Evolutionary conservation across 2,329 filamentous ascomycete genomes (phyloP).

Genomic region (Aspergillus pseudonomiae): DNA sequence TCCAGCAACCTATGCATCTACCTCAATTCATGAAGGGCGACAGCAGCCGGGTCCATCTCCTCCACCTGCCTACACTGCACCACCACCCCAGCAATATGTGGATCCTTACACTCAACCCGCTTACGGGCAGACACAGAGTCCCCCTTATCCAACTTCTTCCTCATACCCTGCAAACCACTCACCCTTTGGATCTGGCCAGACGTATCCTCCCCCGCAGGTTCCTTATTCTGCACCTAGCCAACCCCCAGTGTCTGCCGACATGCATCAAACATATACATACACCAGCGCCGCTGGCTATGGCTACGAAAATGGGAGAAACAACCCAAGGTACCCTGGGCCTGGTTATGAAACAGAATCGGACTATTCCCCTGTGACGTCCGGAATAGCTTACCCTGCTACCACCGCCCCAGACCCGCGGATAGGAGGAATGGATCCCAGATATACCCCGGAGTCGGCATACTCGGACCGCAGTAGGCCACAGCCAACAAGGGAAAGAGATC

Average conservation of each 20-base stretch:
- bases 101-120: slow-evolving; percentile 39
- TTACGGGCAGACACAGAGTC: slow-evolving; percentile 37
- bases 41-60: slow-evolving; percentile 42
- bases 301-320: slow-evolving; percentile 42
- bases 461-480: slow-evolving; percentile 44
- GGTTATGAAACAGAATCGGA: slow-evolving; percentile 47
- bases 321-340: slow-evolving; percentile 45
- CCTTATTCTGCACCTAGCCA: slow-evolving; percentile 39
- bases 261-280: slow-evolving; percentile 45
- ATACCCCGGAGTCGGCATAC: slow-evolving; percentile 42
- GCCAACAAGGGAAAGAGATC: slow-evolving; percentile 41
- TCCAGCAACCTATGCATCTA: slow-evolving; percentile 40
- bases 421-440: slow-evolving; percentile 47
- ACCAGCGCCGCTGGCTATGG: slow-evolving; percentile 35
- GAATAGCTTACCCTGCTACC: slow-evolving; percentile 44
- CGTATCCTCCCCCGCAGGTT: slow-evolving; percentile 38
- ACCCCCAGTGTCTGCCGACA: slow-evolving; percentile 43
- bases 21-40: slow-evolving; percentile 42
- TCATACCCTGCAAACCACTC: slow-evolving; percentile 39
- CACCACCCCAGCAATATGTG: slow-evolving; percentile 38
- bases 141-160: slow-evolving; percentile 35
- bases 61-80: slow-evolving; percentile 38
- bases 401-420: slow-evolving; percentile 46
- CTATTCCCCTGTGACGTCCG: slow-evolving; percentile 44
- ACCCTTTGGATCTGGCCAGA: slow-evolving; percentile 37